A percentile compares a stretch with the other conserved stretches of the same genome.
phyloP scores from a whole-genome alignment of 192 early-diverging fungal genomes.

The Mortierella claussenii region DNA sequence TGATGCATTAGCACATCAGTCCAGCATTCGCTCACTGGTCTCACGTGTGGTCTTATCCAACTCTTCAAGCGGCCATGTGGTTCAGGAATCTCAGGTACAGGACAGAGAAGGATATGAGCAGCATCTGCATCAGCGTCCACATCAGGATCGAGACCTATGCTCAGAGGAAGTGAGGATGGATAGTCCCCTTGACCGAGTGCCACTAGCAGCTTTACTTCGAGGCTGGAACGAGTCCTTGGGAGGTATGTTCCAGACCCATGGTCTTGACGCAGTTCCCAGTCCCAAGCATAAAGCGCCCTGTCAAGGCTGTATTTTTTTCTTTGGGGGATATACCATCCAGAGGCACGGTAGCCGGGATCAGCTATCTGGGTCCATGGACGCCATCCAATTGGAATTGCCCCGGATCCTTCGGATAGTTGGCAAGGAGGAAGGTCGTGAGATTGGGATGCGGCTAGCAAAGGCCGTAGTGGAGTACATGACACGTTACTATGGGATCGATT shows the following conservation, averaged over 20 bases:
- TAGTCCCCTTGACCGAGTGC: background rate
- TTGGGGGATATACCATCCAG: constrained; percentile 34
- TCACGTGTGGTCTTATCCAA: background rate
- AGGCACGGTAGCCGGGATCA: constrained; percentile 19
- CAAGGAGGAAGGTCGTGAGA: constrained; percentile 26
- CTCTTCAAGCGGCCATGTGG: background rate
- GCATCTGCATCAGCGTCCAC: too few species aligned
- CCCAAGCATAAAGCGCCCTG: constrained; percentile 10
- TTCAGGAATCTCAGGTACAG: too few species aligned
- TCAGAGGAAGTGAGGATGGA: background rate
- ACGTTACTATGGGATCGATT: constrained; percentile 23
- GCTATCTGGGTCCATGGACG: constrained; percentile 7
- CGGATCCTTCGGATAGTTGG: constrained; percentile 18
- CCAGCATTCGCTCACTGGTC: constrained; percentile 26
- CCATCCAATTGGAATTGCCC: constrained; percentile 48
- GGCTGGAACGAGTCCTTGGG: constrained; percentile 29
- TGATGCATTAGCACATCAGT: background rate
- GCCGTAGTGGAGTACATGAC: constrained; percentile 29
- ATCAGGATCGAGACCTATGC: too few species aligned
- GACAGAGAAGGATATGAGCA: too few species aligned
- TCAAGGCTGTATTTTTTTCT: constrained; percentile 20
- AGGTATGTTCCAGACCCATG: constrained; percentile 35
- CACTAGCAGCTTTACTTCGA: constrained; percentile 15
- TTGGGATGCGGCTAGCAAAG: constrained; percentile 26
- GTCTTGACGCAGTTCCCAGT: constrained; percentile 21